Conservation (phyloP, 1,284 basidiomycete species). For the Mycena citricolor region DNA sequence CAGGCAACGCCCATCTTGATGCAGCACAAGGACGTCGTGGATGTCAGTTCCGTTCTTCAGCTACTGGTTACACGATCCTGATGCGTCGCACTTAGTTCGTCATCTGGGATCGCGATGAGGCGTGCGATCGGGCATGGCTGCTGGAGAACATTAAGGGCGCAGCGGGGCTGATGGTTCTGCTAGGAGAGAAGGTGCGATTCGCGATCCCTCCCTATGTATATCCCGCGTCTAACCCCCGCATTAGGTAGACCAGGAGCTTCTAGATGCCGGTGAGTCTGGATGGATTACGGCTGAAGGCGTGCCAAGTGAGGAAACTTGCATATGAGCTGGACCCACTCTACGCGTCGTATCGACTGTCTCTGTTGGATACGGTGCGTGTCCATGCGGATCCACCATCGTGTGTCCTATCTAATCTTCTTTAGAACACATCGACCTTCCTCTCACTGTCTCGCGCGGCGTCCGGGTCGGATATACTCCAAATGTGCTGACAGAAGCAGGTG, state of each 20-base stretch:
- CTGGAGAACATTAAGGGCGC: conserved; percentile 71
- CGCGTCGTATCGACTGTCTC: conserved; percentile 88
- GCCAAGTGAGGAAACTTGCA: not conserved
- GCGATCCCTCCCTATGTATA: not conserved
- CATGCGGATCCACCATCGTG: not conserved
- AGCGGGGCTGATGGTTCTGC: conserved; percentile 63
- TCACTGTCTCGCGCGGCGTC: conserved; percentile 61
- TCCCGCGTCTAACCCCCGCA: not conserved
- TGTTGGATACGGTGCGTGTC: conserved; percentile 76
- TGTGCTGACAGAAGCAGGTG: conserved; percentile 87
- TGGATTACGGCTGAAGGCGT: not conserved
- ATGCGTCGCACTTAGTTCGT: conserved; percentile 38
- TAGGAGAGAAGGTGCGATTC: conserved; percentile 64
- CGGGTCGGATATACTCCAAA: conserved; percentile 90
- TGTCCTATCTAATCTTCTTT: not conserved
- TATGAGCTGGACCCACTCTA: conserved; percentile 62
- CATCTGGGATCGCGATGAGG: conserved; percentile 67
- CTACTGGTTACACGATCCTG: not conserved
- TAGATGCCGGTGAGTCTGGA: conserved; percentile 44
- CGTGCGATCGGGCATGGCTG: conserved; percentile 75
- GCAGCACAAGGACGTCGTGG: conserved; percentile 49
- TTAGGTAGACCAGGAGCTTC: conserved; percentile 71
- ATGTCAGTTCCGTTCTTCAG: conserved; percentile 38
- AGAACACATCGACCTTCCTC: conserved; percentile 82
- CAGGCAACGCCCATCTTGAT: conserved; percentile 62